These are phyloP conservation scores for Trichomonascus vanleenenianus DNA, from an alignment of 805 yeast species.

Conservation along the genomic window DNA sequence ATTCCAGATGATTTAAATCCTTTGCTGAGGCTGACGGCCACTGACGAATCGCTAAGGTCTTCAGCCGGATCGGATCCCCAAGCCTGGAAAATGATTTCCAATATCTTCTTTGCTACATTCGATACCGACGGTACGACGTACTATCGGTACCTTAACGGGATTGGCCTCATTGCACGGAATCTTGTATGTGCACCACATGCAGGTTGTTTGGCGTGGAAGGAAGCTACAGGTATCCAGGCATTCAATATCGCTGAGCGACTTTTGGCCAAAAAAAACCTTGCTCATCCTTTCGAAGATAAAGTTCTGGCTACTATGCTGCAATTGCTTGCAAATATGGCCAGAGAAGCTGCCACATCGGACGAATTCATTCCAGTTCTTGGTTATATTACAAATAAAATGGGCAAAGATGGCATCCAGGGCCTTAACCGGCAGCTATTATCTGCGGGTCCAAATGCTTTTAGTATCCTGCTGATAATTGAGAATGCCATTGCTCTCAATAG, in stretches of 20 bases:
- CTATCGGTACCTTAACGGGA: slow-evolving; percentile 38
- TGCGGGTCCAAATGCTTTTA: background rate
- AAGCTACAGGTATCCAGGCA: background rate
- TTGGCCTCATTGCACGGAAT: slow-evolving; percentile 42
- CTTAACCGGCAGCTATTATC: background rate
- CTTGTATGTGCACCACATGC: slow-evolving; percentile 29
- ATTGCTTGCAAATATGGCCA: slow-evolving; percentile 9
- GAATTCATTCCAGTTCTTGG: background rate
- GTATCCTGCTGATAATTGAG: background rate
- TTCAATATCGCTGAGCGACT: background rate
- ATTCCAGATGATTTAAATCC: slow-evolving; percentile 7
- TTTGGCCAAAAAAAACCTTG: background rate
- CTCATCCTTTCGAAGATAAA: slow-evolving; percentile 9
- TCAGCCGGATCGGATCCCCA: background rate
- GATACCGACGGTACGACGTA: background rate
- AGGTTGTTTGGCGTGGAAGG: slow-evolving; percentile 25
- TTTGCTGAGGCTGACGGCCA: slow-evolving; percentile 17
- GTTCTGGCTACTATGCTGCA: slow-evolving; percentile 5
- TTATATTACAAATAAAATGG: background rate
- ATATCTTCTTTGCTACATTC: background rate
- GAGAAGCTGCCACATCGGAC: slow-evolving; percentile 2
- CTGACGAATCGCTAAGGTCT: background rate
- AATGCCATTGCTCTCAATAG: background rate
- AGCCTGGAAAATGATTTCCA: background rate
- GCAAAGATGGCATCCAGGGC: background rate